These are phyloP conservation scores for Beauveria sp. DNA, from an alignment of 2,329 filamentous ascomycete species.

Conservation along the genomic window DNA sequence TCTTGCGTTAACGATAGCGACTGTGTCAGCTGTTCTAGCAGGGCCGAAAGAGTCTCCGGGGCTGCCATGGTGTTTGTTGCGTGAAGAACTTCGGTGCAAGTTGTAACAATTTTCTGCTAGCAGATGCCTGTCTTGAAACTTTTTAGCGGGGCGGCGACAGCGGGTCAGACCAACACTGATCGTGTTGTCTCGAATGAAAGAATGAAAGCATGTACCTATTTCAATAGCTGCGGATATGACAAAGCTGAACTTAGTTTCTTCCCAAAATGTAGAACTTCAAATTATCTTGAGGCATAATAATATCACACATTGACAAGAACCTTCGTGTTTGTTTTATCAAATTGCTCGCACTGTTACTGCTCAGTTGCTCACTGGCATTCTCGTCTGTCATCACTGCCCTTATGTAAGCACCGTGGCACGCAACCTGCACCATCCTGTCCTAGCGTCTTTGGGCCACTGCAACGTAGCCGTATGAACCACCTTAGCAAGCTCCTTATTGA, in stretches of 20 bases:
- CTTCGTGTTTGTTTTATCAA: neutral
- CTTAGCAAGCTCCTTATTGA: constrained; percentile 1
- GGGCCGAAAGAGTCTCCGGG: constrained; percentile 38
- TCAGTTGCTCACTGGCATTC: neutral
- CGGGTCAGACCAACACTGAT: neutral
- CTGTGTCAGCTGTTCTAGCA: constrained; percentile 48
- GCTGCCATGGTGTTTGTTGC: constrained; percentile 35
- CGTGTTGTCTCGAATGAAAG: neutral
- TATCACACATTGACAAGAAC: no score
- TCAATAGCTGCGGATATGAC: neutral
- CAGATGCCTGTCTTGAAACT: constrained; percentile 11
- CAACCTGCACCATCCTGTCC: neutral
- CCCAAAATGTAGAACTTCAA: no score
- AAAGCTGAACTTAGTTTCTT: no score
- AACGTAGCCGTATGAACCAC: neutral
- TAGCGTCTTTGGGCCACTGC: neutral
- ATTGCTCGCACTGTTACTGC: neutral
- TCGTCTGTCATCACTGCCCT: neutral
- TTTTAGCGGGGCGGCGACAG: constrained; percentile 16
- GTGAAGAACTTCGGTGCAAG: neutral
- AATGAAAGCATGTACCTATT: neutral
- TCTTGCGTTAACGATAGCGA: constrained; percentile 57
- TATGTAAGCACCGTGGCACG: neutral
- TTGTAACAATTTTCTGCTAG: constrained; percentile 10
- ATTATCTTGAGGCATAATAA: no score